These are phyloP conservation scores for Phytophthora citricola DNA, from an alignment of 352 stramenopile genomes.

Conservation along the genomic window DNA sequence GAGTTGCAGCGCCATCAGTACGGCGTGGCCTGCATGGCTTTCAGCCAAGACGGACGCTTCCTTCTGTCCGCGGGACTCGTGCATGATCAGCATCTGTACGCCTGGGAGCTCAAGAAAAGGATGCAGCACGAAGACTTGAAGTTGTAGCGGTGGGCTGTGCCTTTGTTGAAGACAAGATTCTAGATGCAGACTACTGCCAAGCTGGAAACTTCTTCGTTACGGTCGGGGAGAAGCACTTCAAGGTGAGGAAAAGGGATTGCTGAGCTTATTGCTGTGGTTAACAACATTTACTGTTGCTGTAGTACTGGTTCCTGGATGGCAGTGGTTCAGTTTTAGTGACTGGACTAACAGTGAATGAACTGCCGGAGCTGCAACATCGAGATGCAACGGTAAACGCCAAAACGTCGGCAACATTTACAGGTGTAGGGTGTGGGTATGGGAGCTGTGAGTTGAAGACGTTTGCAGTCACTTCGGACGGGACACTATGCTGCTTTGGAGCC, in stretches of 20 bases:
- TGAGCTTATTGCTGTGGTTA: neutral
- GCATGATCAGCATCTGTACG: constrained; percentile 84
- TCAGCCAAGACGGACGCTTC: constrained; percentile 66
- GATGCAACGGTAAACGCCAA: constrained; percentile 69
- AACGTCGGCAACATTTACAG: constrained; percentile 70
- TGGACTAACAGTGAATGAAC: constrained; percentile 54
- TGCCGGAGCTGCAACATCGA: constrained; percentile 68
- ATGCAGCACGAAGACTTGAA: constrained; percentile 18
- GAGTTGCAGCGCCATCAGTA: constrained; percentile 88
- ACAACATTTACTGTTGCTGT: constrained; percentile 1
- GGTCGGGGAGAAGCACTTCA: constrained; percentile 81
- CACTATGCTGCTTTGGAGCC: constrained; percentile 79
- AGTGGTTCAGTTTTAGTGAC: constrained; percentile 59
- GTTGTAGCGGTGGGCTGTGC: constrained; percentile 52
- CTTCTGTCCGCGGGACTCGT: constrained; percentile 81
- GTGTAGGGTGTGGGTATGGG: constrained; percentile 68
- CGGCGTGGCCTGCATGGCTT: constrained; percentile 81
- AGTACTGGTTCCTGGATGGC: constrained; percentile 83
- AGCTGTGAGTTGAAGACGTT: constrained; percentile 72
- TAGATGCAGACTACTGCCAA: constrained; percentile 73
- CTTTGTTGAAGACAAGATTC: constrained; percentile 69
- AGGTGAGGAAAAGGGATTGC: constrained; percentile 35
- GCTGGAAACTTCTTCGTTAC: constrained; percentile 86
- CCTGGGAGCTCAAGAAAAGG: constrained; percentile 67
- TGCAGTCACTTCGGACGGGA: constrained; percentile 72